These are phyloP conservation scores for Diplocarpon rosae DNA, from an alignment of 2,329 filamentous ascomycete species.

Conservation along the genomic window DNA sequence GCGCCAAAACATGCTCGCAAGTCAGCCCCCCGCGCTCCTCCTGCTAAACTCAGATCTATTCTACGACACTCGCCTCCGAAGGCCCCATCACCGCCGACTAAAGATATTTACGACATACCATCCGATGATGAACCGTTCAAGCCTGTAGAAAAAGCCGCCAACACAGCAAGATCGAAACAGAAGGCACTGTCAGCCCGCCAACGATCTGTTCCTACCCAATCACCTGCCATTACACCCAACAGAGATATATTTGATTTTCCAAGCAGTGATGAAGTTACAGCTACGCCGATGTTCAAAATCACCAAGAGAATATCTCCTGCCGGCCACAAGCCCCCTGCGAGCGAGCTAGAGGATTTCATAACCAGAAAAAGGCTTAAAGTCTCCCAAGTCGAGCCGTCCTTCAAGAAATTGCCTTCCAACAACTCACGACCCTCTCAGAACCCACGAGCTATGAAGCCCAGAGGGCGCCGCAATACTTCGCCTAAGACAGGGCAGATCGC, in stretches of 20 bases:
- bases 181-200: background rate
- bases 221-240: conserved; percentile 2
- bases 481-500: conserved; percentile 8
- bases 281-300: conserved; percentile 10
- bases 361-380: conserved; percentile 23
- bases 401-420: background rate
- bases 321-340: conserved; percentile 1
- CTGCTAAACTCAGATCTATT: conserved; percentile 3
- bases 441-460: conserved; percentile 1
- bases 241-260: conserved; percentile 19
- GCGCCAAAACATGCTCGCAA: background rate
- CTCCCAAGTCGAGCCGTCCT: conserved; percentile 11
- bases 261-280: conserved; percentile 13
- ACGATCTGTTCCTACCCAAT: background rate
- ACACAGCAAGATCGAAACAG: background rate
- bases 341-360: conserved; percentile 1
- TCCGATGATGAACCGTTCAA: conserved; percentile 1
- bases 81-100: conserved; percentile 2
- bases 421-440: background rate
- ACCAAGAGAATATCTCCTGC: background rate
- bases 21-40: background rate
- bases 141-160: background rate
- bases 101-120: conserved; percentile 8
- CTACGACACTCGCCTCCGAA: conserved; percentile 3
- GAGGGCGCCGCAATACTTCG: conserved; percentile 6